phyloP scores from a whole-genome alignment of 495 filamentous ascomycete species.

The Penicillium subrubescens region DNA sequence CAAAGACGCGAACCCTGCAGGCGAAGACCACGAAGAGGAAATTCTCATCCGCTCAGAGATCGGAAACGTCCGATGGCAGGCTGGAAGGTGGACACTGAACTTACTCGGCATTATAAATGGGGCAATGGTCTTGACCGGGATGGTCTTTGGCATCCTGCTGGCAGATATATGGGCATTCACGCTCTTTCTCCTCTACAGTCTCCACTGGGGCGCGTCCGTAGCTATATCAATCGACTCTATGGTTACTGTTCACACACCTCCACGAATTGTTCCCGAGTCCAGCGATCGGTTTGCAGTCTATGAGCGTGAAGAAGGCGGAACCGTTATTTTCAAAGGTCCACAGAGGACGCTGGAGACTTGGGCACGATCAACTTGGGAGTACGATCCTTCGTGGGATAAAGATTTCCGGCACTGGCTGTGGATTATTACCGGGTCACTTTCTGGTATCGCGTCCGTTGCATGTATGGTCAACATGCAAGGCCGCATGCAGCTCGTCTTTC shows the following conservation, averaged over 20 bases:
- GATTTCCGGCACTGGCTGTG: slow-evolving; percentile 27
- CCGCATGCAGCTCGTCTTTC: slow-evolving; percentile 29
- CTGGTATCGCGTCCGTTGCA: slow-evolving; percentile 30
- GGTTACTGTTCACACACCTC: slow-evolving; percentile 21
- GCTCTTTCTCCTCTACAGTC: slow-evolving; percentile 30
- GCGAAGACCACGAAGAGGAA: background rate
- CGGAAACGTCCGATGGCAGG: slow-evolving; percentile 15
- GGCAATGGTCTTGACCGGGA: slow-evolving; percentile 24
- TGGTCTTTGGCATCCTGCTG: slow-evolving; percentile 25
- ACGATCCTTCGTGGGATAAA: slow-evolving; percentile 15
- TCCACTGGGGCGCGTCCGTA: slow-evolving; percentile 27
- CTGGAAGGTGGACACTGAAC: slow-evolving; percentile 16
- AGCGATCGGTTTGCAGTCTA: slow-evolving; percentile 28
- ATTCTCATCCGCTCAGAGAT: slow-evolving; percentile 5
- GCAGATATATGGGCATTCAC: slow-evolving; percentile 32
- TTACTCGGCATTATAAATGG: slow-evolving; percentile 26
- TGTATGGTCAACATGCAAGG: slow-evolving; percentile 40
- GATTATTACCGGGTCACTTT: slow-evolving; percentile 28
- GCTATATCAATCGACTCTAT: slow-evolving; percentile 25
- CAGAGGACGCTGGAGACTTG: slow-evolving; percentile 31
- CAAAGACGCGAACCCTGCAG: background rate
- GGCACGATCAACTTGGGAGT: slow-evolving; percentile 36
- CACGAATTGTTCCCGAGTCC: slow-evolving; percentile 11
- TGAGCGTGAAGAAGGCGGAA: slow-evolving; percentile 32
- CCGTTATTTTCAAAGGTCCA: slow-evolving; percentile 35